phyloP scores from a whole-genome alignment of 768 basidiomycete genomes.

The Glaciozyma antarctica region DNA sequence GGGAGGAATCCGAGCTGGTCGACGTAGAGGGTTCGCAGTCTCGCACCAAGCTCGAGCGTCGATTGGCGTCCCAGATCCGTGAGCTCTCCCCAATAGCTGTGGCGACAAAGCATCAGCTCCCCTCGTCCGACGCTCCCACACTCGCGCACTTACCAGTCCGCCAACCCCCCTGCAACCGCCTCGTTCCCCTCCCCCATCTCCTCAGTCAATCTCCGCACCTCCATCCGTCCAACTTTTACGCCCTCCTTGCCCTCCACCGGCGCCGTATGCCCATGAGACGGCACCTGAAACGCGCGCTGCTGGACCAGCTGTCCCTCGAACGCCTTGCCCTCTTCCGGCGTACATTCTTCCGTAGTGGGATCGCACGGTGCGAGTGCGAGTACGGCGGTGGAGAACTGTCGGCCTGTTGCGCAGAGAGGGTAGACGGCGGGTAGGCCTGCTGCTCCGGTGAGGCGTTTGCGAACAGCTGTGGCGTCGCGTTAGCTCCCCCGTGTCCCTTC shows the following conservation, averaged over 20 bases:
- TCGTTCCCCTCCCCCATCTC: neutral
- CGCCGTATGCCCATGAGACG: neutral
- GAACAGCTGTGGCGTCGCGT: neutral
- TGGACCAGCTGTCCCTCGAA: neutral
- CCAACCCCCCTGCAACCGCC: neutral
- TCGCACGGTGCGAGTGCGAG: slow-evolving; percentile 1
- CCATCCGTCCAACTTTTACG: neutral
- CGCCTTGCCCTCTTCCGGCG: neutral
- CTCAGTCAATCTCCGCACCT: slow-evolving; percentile 9
- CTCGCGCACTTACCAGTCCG: slow-evolving; percentile 8
- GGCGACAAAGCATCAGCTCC: neutral
- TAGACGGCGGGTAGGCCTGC: slow-evolving; percentile 17
- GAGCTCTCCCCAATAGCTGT: slow-evolving; percentile 33
- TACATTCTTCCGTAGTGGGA: neutral
- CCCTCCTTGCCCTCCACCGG: neutral
- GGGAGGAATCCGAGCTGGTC: slow-evolving; percentile 32
- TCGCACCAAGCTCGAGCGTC: slow-evolving; percentile 24
- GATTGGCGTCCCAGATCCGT: slow-evolving; percentile 33
- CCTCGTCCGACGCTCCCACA: no score
- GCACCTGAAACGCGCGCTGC: neutral
- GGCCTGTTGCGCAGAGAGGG: slow-evolving; percentile 14
- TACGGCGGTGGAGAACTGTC: slow-evolving; percentile 21
- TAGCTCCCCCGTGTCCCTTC: neutral
- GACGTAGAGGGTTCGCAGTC: slow-evolving; percentile 28
- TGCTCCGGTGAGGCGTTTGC: slow-evolving; percentile 18